Conservation (phyloP, 2,329 filamentous ascomycete species). For the Leptodontidium sp. region DNA sequence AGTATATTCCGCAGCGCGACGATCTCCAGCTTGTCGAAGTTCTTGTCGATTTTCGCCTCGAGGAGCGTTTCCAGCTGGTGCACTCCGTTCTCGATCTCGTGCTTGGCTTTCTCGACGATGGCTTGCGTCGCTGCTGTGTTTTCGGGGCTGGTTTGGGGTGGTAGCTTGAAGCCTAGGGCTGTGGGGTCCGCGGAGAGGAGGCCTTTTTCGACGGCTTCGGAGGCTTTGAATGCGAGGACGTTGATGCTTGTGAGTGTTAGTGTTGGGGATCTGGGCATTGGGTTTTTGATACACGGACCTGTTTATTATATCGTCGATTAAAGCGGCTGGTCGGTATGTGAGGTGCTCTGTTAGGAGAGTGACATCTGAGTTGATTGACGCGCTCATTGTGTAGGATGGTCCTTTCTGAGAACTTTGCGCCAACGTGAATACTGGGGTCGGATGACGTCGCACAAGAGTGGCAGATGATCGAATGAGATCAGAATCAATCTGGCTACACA, state of each 20-base stretch:
- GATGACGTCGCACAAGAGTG: not conserved
- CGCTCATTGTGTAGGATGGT: conserved; percentile 36
- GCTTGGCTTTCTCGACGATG: conserved; percentile 59
- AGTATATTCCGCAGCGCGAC: conserved; percentile 89
- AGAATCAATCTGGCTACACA: not conserved
- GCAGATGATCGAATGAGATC: not conserved
- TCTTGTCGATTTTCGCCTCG: conserved; percentile 82
- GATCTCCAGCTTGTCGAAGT: conserved; percentile 88
- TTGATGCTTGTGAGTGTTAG: conserved; percentile 96
- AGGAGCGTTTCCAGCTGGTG: conserved; percentile 85
- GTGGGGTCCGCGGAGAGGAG: conserved; percentile 77
- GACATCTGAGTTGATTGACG: conserved; percentile 48
- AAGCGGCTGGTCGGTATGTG: conserved; percentile 81
- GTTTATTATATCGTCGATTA: conserved; percentile 22
- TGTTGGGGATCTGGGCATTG: not conserved
- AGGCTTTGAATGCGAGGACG: conserved; percentile 87
- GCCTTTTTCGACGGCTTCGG: conserved; percentile 86
- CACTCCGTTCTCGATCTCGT: conserved; percentile 88
- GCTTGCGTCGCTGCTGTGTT: conserved; percentile 49
- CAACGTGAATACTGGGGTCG: not conserved
- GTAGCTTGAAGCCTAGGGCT: conserved; percentile 78
- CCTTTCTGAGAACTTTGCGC: conserved; percentile 19
- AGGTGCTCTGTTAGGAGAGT: conserved; percentile 93
- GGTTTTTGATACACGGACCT: not conserved
- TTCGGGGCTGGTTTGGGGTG: conserved; percentile 53